Evolutionary conservation across 1,139 yeast genomes (phyloP).

Genomic region (Yamadazyma sp.): DNA sequence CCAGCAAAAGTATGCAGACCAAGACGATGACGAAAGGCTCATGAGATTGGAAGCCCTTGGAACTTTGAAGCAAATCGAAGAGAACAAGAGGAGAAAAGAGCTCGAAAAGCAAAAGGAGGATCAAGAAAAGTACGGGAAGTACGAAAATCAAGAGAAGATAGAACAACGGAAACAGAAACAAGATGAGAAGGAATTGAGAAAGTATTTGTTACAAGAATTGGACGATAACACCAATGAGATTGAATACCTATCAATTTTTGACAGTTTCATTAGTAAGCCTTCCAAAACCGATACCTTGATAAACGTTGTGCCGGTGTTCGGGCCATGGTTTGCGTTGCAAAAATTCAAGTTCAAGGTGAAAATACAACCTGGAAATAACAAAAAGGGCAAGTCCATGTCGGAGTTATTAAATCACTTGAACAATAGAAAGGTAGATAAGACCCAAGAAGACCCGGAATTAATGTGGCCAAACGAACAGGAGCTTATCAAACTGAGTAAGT

Average conservation of each 20-base stretch:
- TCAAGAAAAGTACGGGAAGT: constrained; percentile 17
- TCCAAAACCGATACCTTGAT: constrained; percentile 41
- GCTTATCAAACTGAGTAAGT: constrained; percentile 55
- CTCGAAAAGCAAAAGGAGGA: constrained; percentile 26
- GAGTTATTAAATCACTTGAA: constrained; percentile 65
- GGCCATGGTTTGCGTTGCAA: constrained; percentile 82
- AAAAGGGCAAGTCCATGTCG: constrained; percentile 82
- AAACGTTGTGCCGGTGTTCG: constrained; percentile 83
- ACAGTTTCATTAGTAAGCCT: constrained; percentile 44
- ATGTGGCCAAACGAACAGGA: constrained; percentile 78
- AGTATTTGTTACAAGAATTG: constrained; percentile 40
- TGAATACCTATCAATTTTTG: constrained; percentile 41
- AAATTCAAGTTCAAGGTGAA: constrained; percentile 82
- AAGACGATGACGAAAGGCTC: constrained; percentile 84
- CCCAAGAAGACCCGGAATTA: constrained; percentile 48
- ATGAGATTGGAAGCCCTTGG: constrained; percentile 81
- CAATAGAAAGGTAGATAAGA: constrained; percentile 53
- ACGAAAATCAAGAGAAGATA: constrained; percentile 30
- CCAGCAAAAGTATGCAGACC: constrained; percentile 80
- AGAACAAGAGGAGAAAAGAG: constrained; percentile 26
- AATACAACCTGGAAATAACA: constrained; percentile 80
- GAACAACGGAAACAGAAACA: constrained; percentile 42
- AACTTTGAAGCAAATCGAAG: constrained; percentile 67
- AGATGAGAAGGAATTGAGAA: constrained; percentile 51
- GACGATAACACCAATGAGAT: constrained; percentile 32